Base-by-base conservation (phyloP, 2,329 filamentous ascomycete genomes). In the Xylaria sp. region DNA sequence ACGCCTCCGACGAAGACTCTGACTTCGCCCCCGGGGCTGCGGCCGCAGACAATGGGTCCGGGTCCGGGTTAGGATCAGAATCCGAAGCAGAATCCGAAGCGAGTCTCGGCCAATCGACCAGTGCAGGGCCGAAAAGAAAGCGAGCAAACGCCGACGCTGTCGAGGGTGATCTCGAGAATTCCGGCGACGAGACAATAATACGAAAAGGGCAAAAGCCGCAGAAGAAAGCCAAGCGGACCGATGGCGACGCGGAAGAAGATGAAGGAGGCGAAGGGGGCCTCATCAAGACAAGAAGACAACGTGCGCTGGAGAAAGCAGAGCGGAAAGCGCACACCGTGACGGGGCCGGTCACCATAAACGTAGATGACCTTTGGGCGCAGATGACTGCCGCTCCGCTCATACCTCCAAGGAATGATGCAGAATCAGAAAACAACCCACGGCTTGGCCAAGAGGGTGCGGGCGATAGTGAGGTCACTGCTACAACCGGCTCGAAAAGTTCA, bases 181-280 rank as follows among this genome's bases (percentile, higher is more conserved):
- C 89, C 0, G 89, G 89, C n/a, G 89, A 92, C 70, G 89, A 92
- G 71, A 83, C 84, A 0, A 84, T 91, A 57, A 89, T 92, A 68
- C 79, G 84, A 47, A 87, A 83, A 67, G 87, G 84, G 17, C 85
- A 83, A 70, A 88, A 83, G 72, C 78, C 78, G 56, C 78, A 75
- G 37, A 80, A 78, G 72, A 84, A 80, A 71, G 76, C 75, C 43
- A 83, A 80, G 70, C 80, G 78, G 68, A 79, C 77, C 58, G 72
- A 77, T 65, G 75, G 61, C 53, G 67, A 70, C 19, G 73, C 65
- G 2, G 71, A 69, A 1, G 72, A 83, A 3, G 85, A 84, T 19
- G 86, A 87, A 35, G 83, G 84, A 47, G 83, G 80, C 19, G 85
- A 86, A 57, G 87, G 87, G 9, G 86, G 86, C 0, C 76, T 92